Conservation (phyloP, 371 early-diverging fungal genomes). For the Mortierella sp. region DNA sequence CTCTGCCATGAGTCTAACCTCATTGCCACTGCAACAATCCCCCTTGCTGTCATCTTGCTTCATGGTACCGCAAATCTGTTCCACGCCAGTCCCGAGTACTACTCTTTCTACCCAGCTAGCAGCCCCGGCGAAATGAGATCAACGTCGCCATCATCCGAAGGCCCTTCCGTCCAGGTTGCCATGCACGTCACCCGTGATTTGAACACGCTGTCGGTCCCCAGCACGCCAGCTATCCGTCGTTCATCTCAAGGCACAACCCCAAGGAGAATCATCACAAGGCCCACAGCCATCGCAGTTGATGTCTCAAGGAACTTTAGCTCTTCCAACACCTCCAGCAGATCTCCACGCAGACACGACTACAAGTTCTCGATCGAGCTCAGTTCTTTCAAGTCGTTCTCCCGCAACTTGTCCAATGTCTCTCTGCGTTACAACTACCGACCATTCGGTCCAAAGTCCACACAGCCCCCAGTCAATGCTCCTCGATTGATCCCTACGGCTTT, state of each 20-base stretch:
- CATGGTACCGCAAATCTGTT: slow-evolving; percentile 55
- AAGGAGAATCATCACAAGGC: slow-evolving; percentile 26
- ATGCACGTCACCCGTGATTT: slow-evolving; percentile 55
- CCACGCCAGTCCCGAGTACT: slow-evolving; percentile 48
- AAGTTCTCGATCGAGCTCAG: slow-evolving; percentile 54
- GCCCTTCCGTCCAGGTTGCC: slow-evolving; percentile 39
- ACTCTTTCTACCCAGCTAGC: slow-evolving; percentile 31
- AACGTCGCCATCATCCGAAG: slow-evolving; percentile 12
- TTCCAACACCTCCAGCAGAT: slow-evolving; percentile 32
- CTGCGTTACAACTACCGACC: slow-evolving; percentile 54
- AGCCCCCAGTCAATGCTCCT: slow-evolving; percentile 43
- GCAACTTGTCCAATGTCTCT: slow-evolving; percentile 37
- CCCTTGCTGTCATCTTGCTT: slow-evolving; percentile 43
- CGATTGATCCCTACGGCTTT: slow-evolving; percentile 24
- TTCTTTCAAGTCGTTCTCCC: slow-evolving; percentile 41
- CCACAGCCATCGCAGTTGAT: slow-evolving; percentile 45
- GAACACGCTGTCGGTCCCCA: slow-evolving; percentile 48
- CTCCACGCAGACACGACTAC: slow-evolving; percentile 51
- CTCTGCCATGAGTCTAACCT: slow-evolving; percentile 48
- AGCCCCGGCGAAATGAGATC: slow-evolving; percentile 13
- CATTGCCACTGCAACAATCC: slow-evolving; percentile 49
- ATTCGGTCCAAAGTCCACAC: slow-evolving; percentile 53
- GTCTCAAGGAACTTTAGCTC: slow-evolving; percentile 28
- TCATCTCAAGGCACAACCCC: slow-evolving; percentile 39
- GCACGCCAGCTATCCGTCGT: slow-evolving; percentile 53